Percentiles rank a stretch among this genome's conserved stretches.
Evolutionary conservation across 192 early-diverging fungal species (phyloP).

Genomic region (Coemansia sp.): DNA sequence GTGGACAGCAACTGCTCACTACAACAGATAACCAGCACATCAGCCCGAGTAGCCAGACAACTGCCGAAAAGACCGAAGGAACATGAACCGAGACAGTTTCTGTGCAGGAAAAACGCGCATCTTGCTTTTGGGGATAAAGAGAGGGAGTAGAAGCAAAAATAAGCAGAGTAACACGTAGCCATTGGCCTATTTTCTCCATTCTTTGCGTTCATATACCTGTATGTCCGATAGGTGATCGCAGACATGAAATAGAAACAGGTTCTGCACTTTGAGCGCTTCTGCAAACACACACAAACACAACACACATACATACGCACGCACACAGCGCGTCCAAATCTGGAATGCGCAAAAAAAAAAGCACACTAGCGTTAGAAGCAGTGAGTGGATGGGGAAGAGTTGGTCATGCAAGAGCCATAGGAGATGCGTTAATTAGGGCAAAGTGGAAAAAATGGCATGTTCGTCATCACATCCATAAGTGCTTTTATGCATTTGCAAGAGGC

Average conservation of each 20-base stretch:
- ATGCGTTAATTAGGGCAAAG: conserved; percentile 11
- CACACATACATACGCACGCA: not conserved
- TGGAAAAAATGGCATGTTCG: not conserved
- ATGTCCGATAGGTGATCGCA: not conserved
- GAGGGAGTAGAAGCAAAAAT: not conserved
- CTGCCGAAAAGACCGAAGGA: too few species aligned
- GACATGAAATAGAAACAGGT: not conserved
- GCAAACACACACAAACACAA: not conserved
- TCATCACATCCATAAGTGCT: not conserved
- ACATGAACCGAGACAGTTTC: too few species aligned
- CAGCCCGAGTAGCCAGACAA: too few species aligned
- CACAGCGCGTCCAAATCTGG: not conserved
- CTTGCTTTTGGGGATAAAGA: too few species aligned
- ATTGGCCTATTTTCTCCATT: not conserved
- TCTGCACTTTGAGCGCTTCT: not conserved
- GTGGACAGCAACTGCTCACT: too few species aligned
- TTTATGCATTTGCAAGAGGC: conserved; percentile 2
- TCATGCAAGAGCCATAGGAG: not conserved
- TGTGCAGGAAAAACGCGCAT: too few species aligned
- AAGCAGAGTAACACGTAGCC: not conserved
- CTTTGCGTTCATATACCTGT: not conserved
- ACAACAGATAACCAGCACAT: too few species aligned
- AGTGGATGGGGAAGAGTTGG: not conserved
- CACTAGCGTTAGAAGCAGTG: not conserved
- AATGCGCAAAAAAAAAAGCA: not conserved